Percentiles rank a stretch among this genome's conserved stretches.
Evolutionary conservation across 2,329 filamentous ascomycete genomes (phyloP).

Genomic region (Aspergillus jensenii): DNA sequence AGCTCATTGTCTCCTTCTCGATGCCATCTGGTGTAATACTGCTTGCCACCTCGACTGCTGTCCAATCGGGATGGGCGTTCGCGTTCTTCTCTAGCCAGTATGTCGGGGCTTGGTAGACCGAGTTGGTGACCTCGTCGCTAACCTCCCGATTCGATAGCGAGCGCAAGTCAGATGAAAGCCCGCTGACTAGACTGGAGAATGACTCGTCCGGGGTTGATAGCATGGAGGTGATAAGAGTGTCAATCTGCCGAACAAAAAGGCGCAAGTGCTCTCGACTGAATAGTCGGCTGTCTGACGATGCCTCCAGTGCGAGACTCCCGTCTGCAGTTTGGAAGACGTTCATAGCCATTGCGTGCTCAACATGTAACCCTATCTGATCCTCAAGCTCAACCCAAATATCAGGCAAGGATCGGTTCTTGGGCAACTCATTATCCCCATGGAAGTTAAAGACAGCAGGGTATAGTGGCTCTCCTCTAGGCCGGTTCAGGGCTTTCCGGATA

Average conservation of each 20-base stretch:
- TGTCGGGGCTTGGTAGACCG: slow-evolving; percentile 24
- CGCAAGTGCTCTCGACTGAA: slow-evolving; percentile 29
- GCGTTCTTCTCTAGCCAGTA: slow-evolving; percentile 30
- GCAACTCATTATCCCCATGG: slow-evolving; percentile 18
- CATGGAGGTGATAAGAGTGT: slow-evolving; percentile 30
- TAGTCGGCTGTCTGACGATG: slow-evolving; percentile 24
- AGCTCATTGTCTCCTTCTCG: slow-evolving; percentile 27
- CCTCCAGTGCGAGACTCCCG: slow-evolving; percentile 25
- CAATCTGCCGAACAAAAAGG: slow-evolving; percentile 30
- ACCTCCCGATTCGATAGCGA: slow-evolving; percentile 24
- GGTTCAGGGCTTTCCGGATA: slow-evolving; percentile 27
- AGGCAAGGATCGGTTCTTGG: background rate
- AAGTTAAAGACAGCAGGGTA: slow-evolving; percentile 38
- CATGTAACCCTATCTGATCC: slow-evolving; percentile 35
- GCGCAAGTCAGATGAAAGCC: slow-evolving; percentile 22
- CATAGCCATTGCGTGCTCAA: slow-evolving; percentile 44
- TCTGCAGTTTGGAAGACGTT: slow-evolving; percentile 32
- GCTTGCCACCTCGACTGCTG: slow-evolving; percentile 30
- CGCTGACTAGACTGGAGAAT: slow-evolving; percentile 22
- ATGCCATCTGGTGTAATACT: slow-evolving; percentile 19
- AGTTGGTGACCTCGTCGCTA: slow-evolving; percentile 19
- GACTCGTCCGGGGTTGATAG: slow-evolving; percentile 26
- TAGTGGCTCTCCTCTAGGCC: slow-evolving; percentile 25
- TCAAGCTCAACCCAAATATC: slow-evolving; percentile 29
- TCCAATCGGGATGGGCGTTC: slow-evolving; percentile 26